Base-by-base conservation (phyloP, 805 yeast genomes). In the Saccharomycopsis synnaedendra region DNA sequence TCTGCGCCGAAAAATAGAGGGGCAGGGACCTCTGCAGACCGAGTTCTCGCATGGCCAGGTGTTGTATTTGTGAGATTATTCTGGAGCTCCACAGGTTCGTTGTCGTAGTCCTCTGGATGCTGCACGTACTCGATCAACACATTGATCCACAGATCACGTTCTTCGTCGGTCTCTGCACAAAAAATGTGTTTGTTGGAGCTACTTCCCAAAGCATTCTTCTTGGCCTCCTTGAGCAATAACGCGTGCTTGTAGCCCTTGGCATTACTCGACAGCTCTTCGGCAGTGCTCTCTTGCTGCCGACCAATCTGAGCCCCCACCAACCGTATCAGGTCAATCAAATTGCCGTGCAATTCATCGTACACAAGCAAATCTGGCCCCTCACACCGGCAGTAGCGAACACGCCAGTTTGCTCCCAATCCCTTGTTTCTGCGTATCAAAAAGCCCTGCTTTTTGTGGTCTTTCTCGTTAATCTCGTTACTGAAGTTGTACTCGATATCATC, bases 161-260 rank as follows among this genome's bases (percentile, higher is more conserved):
- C 95, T 31, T 69, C 72, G 41, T 82, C 82, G 5, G 82, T 78
- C 60, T 88, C 95, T 2, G 93, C 82, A 62, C 94, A 85, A 46
- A 87, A 73, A 44, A 76, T 72, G 57, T 82, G 85, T 54, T 72
- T 78, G 1, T 75, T 74, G 4, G 56, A 41, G n/a, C 51, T 44
- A 5, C 58, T 43, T 4, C 54, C 53, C 41, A 57, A 55, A 5
- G 56, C 29, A 5, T 50, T 54, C 43, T 65, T 69, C 44, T 67
- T 68, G 3, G 70, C 61, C 47, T 75, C 81, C 64, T 74, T 63
- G 3, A 75, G 64, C 33, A 78, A 67, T 54, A 81, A 75, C 0
- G 84, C 84, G 61, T 81, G 84, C 45, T 81, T 63, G 49, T 72
- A 75, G 1, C 76, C 76, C 50, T 69, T 56, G 7, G 54, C 51